These are phyloP conservation scores for Pisolithus tinctorius DNA, from an alignment of 768 basidiomycete genomes.

Conservation along the genomic window DNA sequence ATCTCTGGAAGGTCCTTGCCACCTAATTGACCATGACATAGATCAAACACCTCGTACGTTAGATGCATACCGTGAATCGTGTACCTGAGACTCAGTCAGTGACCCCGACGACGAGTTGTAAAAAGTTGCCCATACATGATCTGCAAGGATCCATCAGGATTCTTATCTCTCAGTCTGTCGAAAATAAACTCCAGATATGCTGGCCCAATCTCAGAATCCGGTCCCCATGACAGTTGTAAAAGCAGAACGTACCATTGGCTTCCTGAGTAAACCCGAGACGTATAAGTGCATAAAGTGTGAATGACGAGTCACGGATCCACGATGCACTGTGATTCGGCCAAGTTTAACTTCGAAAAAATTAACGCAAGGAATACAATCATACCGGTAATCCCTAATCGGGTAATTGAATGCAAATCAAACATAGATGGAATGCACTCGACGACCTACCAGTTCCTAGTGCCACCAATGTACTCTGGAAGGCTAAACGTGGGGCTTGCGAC, in stretches of 20 bases:
- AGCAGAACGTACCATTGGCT: constrained; percentile 57
- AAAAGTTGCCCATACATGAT: constrained; percentile 56
- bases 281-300: constrained; percentile 91
- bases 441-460: constrained; percentile 74
- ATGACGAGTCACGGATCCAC: constrained; percentile 95
- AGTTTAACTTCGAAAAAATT: not conserved
- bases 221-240: not conserved
- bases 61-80: constrained; percentile 72
- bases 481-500: constrained; percentile 96
- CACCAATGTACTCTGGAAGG: constrained; percentile 87
- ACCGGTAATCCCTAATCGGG: constrained; percentile 57
- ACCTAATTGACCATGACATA: constrained; percentile 28
- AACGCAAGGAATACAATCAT: not conserved
- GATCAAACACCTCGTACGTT: not conserved
- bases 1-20: constrained; percentile 78
- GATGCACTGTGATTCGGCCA: constrained; percentile 45
- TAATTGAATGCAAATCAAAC: not conserved
- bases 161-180: constrained; percentile 72
- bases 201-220: constrained; percentile 16
- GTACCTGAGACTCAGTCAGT: constrained; percentile 37
- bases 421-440: too few relatives aligned
- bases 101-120: not conserved
- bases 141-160: constrained; percentile 86
- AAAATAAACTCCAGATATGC: constrained; percentile 92
- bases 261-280: constrained; percentile 92